Base-by-base conservation (phyloP, 176 grass and related monocot genomes). In the Cenchrus purpureus region DNA sequence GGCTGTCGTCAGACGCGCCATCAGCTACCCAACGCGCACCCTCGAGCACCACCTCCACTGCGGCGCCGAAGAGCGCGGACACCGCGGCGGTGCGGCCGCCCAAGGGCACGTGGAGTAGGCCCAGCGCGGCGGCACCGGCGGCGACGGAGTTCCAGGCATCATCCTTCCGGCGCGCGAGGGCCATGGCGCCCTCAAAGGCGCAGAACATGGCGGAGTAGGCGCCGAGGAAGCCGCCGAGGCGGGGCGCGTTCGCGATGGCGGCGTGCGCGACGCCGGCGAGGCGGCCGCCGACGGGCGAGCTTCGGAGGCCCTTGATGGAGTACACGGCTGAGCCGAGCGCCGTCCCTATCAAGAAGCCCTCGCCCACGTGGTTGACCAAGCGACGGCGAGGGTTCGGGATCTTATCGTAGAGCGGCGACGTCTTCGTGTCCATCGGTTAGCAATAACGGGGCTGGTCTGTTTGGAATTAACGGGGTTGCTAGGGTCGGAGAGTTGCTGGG, bases 211-310 rank as follows among this genome's bases (percentile, higher is more conserved):
- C 91, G 13, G 84, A 87, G 87, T 71, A 89, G 11, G 84, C 87
- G 13, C 84, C 91, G 34, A 92, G 85, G 50, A 83, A 80, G 2
- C 91, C 87, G 12, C 80, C 91, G 46, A 87, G 84, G 61, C 87
- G 87, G 1, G 91, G 84, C 29, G 91, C 91, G 62, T 87, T 87
- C 91, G 84, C 84, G 52, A 84, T 80, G 12, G 81, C 91, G 68
- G 91, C 80, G 68, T 84, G 91, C 29, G 40, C 52, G 43, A 69
- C 91, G 20, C 87, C 87, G 10, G n/a, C 52, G 68, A 92, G 58
- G 8, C 91, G 71, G 40, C 89, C 91, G n/a, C 87, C 84, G 81
- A 84, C 87, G 3, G 91, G 91, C 22, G 87, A 89, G 64, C 87
- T 84, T 42, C 87, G 84, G 37, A 92, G 19, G 17, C 91, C 87